Conservation (phyloP, 768 basidiomycete species). For the Leucocoprinus sp. region DNA sequence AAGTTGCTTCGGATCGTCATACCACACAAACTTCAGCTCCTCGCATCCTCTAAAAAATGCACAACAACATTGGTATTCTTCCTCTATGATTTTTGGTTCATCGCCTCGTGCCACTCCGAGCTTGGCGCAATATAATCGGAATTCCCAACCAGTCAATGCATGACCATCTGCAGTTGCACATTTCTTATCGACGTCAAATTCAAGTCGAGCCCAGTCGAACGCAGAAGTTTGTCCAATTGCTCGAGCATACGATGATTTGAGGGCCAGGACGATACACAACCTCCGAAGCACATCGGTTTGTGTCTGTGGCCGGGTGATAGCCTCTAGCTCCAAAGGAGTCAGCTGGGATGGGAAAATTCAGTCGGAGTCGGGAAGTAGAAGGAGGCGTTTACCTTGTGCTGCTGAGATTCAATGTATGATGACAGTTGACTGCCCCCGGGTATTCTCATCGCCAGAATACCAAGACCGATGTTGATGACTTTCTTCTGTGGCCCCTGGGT, state of each 20-base stretch:
- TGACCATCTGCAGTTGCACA: conserved; percentile 60
- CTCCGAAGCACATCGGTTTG: conserved; percentile 65
- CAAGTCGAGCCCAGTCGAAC: conserved; percentile 75
- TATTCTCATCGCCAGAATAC: conserved; percentile 58
- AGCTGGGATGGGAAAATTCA: conserved; percentile 12
- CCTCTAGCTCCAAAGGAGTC: conserved; percentile 30
- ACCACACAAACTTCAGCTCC: conserved; percentile 65
- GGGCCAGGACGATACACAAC: conserved; percentile 66
- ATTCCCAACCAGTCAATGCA: conserved; percentile 76
- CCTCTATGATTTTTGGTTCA: conserved; percentile 38
- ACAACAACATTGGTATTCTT: conserved; percentile 68
- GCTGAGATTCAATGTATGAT: conserved; percentile 63
- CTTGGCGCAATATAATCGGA: conserved; percentile 68
- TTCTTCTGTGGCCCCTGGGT: conserved; percentile 69
- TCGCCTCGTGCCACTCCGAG: conserved; percentile 59
- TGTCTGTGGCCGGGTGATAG: conserved; percentile 42
- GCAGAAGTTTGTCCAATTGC: conserved; percentile 77
- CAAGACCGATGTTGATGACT: conserved; percentile 79
- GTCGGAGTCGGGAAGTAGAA: conserved; percentile 1
- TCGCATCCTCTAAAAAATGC: conserved; percentile 68
- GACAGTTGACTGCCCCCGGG: conserved; percentile 53
- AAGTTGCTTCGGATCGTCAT: conserved; percentile 55
- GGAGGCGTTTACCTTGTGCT: conserved; percentile 53
- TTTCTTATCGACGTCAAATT: conserved; percentile 64
- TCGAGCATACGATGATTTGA: conserved; percentile 78